phyloP scores from a whole-genome alignment of 1,139 yeast genomes.

The Debaryomyces subglobosus region DNA sequence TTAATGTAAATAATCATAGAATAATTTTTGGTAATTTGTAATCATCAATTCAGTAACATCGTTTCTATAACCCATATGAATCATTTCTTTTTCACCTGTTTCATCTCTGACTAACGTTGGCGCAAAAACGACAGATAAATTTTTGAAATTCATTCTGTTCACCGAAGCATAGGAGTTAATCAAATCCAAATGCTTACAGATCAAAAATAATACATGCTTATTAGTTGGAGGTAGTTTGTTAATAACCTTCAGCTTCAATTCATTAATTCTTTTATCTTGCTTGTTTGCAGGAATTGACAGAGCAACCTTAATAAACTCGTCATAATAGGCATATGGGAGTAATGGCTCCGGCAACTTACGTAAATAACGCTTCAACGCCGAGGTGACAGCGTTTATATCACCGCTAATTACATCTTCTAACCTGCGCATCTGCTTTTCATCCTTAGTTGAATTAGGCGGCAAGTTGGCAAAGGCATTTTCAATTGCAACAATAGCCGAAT shows the following conservation, averaged over 20 bases:
- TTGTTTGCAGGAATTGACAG: constrained; percentile 36
- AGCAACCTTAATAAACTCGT: constrained; percentile 55
- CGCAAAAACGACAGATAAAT: constrained; percentile 91
- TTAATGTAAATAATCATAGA: constrained; percentile 15
- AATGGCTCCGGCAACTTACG: constrained; percentile 86
- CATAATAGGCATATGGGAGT: constrained; percentile 71
- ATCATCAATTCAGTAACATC: constrained; percentile 78
- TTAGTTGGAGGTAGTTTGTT: constrained; percentile 69
- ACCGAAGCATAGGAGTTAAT: constrained; percentile 50
- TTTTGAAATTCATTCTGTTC: constrained; percentile 80
- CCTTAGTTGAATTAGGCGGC: constrained; percentile 27
- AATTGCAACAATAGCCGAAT: constrained; percentile 67
- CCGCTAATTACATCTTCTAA: constrained; percentile 53
- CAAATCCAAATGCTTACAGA: constrained; percentile 67
- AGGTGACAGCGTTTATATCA: constrained; percentile 86
- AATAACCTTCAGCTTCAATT: constrained; percentile 32
- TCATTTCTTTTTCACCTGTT: constrained; percentile 80
- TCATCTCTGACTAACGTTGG: constrained; percentile 87
- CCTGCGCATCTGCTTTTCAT: constrained; percentile 43
- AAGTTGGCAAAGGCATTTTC: constrained; percentile 49
- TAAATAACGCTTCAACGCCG: constrained; percentile 83
- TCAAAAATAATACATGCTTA: constrained; percentile 52
- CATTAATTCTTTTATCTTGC: constrained; percentile 32
- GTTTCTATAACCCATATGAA: constrained; percentile 84
- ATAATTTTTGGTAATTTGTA: constrained; percentile 52